Conservation (phyloP, 2,329 filamentous ascomycete genomes). For the Cryoendolithus antarcticus region DNA sequence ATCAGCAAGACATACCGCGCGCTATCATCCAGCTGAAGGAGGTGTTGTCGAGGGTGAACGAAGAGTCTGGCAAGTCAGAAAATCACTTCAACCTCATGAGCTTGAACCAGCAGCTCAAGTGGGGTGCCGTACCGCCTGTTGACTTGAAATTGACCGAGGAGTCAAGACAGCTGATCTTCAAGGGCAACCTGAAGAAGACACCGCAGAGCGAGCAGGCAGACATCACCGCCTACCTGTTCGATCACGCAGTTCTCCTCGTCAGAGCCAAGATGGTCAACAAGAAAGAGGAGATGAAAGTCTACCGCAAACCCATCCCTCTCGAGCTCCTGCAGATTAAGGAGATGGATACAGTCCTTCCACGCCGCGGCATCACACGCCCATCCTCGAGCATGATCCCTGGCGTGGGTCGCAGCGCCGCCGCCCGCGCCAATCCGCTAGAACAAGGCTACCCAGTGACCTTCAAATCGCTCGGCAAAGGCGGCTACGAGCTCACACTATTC, state of each 20-base stretch:
- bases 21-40: conserved; percentile 79
- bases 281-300: conserved; percentile 86
- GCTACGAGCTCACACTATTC: conserved; percentile 83
- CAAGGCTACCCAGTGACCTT: conserved; percentile 94
- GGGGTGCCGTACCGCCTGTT: conserved; percentile 77
- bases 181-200: conserved; percentile 85
- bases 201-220: conserved; percentile 70
- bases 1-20: conserved; percentile 84
- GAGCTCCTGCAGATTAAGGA: conserved; percentile 88
- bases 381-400: conserved; percentile 70
- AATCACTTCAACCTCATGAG: conserved; percentile 93
- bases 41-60: conserved; percentile 76
- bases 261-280: conserved; percentile 87
- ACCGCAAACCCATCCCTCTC: conserved; percentile 86
- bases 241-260: conserved; percentile 87
- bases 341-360: conserved; percentile 91
- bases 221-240: conserved; percentile 90
- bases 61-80: conserved; percentile 91
- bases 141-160: conserved; percentile 92
- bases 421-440: conserved; percentile 37
- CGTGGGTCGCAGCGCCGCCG: conserved; percentile 37
- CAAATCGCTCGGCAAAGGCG: conserved; percentile 86
- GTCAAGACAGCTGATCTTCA: conserved; percentile 83
- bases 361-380: conserved; percentile 61
- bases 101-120: conserved; percentile 83